Evolutionary conservation across 169 alveolate species (phyloP).

Genomic region (Fabrea salina): DNA sequence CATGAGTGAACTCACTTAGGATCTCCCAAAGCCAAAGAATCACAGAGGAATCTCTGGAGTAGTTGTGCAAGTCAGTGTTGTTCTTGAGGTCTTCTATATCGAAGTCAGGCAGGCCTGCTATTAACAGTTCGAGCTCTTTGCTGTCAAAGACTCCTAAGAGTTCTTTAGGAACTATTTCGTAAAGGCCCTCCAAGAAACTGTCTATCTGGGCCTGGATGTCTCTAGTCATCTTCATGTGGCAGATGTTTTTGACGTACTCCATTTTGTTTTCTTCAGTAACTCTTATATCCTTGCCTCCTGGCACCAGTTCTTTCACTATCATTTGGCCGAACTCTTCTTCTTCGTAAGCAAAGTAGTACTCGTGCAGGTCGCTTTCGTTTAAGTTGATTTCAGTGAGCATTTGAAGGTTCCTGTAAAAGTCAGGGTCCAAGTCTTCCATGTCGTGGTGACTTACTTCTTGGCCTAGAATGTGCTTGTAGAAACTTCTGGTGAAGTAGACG

Average conservation of each 20-base stretch:
- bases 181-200: constrained; percentile 96
- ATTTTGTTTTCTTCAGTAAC: constrained; percentile 92
- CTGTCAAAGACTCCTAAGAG: constrained; percentile 95
- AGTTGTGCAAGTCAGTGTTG: constrained; percentile 94
- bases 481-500: constrained; percentile 97
- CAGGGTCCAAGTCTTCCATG: constrained; percentile 98
- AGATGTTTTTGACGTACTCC: constrained; percentile 92
- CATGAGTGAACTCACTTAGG: constrained; percentile 88
- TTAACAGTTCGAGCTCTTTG: constrained; percentile 92
- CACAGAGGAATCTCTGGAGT: constrained; percentile 83
- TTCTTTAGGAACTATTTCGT: constrained; percentile 95
- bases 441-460: constrained; percentile 94
- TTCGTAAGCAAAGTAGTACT: constrained; percentile 76
- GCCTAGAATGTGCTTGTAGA: constrained; percentile 97
- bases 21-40: constrained; percentile 95
- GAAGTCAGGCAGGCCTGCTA: constrained; percentile 98
- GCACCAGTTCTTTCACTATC: constrained; percentile 92
- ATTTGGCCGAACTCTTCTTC: constrained; percentile 94
- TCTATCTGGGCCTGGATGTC: constrained; percentile 93
- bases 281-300: constrained; percentile 90
- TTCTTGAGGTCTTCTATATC: constrained; percentile 94
- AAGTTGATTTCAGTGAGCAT: constrained; percentile 92
- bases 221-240: constrained; percentile 93
- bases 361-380: constrained; percentile 58
- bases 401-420: constrained; percentile 92